Evolutionary conservation across 73 alveolate species (phyloP).

Genomic region (Paramecium bursaria): DNA sequence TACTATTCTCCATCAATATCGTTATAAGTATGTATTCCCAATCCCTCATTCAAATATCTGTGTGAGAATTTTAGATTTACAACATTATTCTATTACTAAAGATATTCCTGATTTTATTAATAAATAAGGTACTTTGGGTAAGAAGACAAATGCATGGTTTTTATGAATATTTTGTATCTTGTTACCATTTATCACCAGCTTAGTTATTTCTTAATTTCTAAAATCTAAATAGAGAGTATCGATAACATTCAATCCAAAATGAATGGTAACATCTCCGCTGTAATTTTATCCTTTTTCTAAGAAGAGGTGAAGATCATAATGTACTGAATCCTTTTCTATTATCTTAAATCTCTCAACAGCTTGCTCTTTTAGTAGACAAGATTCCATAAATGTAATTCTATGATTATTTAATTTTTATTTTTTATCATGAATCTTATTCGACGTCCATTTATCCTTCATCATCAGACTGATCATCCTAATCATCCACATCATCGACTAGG

Average conservation of each 20-base stretch:
- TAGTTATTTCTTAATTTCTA: not conserved
- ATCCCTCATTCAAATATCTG: conserved; percentile 69
- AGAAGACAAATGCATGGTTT: not conserved
- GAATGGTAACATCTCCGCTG: not conserved
- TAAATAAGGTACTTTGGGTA: too few relatives aligned
- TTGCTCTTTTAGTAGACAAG: not conserved
- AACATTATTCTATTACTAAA: conserved; percentile 6
- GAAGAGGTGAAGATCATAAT: not conserved
- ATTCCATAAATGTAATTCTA: too few relatives aligned
- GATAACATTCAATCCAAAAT: not conserved
- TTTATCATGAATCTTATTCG: too few relatives aligned
- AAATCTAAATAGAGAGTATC: not conserved
- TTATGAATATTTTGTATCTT: not conserved
- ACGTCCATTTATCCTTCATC: too few relatives aligned
- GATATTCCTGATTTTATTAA: not conserved
- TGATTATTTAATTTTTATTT: too few relatives aligned
- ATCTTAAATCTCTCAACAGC: not conserved
- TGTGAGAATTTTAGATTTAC: conserved; percentile 36
- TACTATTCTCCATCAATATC: conserved; percentile 53
- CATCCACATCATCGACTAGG: too few relatives aligned
- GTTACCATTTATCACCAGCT: conserved; percentile 11
- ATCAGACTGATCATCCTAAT: too few relatives aligned
- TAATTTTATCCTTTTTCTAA: not conserved
- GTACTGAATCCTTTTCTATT: not conserved
- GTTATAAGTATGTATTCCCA: conserved; percentile 68